phyloP scores from a whole-genome alignment of 805 yeast species.

The Priceomyces fermenticarens region DNA sequence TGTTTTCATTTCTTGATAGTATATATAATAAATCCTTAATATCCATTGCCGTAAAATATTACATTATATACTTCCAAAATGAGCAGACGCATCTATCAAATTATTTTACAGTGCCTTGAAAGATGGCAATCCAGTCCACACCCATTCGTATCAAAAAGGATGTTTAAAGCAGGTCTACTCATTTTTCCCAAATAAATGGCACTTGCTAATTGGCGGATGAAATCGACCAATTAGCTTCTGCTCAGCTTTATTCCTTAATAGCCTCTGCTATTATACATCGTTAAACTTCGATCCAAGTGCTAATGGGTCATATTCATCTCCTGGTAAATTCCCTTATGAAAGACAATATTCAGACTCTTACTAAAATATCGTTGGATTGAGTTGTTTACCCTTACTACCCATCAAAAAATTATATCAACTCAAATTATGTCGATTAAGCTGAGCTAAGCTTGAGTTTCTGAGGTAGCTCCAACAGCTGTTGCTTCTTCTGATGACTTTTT shows the following conservation, averaged over 20 bases:
- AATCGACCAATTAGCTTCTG: no score
- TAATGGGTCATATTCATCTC: no score
- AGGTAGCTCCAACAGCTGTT: constrained; percentile 11
- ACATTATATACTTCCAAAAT: constrained; percentile 19
- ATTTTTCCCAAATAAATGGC: no score
- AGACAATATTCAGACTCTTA: background rate
- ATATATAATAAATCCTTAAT: constrained; percentile 22
- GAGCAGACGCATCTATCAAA: constrained; percentile 12
- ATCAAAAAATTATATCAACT: constrained; percentile 1
- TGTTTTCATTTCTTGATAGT: constrained; percentile 14
- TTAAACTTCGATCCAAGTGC: no score
- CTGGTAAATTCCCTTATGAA: no score
- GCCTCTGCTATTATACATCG: no score
- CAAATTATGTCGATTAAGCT: constrained; percentile 2
- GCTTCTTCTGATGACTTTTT: constrained; percentile 52
- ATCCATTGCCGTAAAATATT: constrained; percentile 20
- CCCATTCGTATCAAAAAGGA: no score
- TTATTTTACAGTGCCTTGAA: background rate
- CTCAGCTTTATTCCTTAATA: no score
- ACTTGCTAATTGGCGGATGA: no score
- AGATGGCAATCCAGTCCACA: background rate
- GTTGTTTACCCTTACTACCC: background rate
- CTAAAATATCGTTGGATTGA: background rate
- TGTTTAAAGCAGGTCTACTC: no score
- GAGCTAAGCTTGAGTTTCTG: constrained; percentile 13